Evolutionary conservation across 2,329 filamentous ascomycete genomes (phyloP).

Genomic region (Fusarium euwallaceae): DNA sequence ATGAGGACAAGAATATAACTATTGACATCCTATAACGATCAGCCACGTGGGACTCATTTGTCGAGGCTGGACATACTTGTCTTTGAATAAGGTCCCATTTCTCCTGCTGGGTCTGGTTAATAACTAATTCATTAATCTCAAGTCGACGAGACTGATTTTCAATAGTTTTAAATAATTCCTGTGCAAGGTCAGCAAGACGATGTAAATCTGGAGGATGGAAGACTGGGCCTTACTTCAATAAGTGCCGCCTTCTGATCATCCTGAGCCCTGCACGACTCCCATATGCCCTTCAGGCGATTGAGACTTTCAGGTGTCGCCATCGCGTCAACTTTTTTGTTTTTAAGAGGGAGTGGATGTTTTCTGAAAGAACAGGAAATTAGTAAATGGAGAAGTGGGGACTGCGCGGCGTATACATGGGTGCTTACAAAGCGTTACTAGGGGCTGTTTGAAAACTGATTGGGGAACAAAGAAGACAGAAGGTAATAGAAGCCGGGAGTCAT

Average conservation of each 20-base stretch:
- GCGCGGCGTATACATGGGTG: not conserved
- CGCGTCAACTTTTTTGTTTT: not conserved
- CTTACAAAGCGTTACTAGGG: too few relatives aligned
- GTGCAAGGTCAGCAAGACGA: not conserved
- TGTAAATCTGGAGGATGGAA: not conserved
- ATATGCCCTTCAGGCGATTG: not conserved
- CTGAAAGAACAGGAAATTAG: too few relatives aligned
- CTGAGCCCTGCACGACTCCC: conserved; percentile 2
- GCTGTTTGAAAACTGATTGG: too few relatives aligned
- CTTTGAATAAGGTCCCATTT: not conserved
- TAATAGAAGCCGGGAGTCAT: too few relatives aligned
- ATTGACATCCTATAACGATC: conserved; percentile 31
- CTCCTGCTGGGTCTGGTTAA: not conserved
- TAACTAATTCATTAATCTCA: not conserved
- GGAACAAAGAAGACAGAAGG: too few relatives aligned
- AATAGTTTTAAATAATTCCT: not conserved
- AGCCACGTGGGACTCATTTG: not conserved
- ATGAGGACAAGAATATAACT: conserved; percentile 52
- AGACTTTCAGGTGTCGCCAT: not conserved
- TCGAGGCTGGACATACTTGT: not conserved
- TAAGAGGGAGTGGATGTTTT: too few relatives aligned
- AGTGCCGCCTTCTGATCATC: conserved; percentile 13
- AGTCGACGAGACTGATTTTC: not conserved
- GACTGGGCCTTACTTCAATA: not conserved
- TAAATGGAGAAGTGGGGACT: too few relatives aligned